phyloP scores from a whole-genome alignment of 768 basidiomycete genomes.

The Lentinus tigrinus region DNA sequence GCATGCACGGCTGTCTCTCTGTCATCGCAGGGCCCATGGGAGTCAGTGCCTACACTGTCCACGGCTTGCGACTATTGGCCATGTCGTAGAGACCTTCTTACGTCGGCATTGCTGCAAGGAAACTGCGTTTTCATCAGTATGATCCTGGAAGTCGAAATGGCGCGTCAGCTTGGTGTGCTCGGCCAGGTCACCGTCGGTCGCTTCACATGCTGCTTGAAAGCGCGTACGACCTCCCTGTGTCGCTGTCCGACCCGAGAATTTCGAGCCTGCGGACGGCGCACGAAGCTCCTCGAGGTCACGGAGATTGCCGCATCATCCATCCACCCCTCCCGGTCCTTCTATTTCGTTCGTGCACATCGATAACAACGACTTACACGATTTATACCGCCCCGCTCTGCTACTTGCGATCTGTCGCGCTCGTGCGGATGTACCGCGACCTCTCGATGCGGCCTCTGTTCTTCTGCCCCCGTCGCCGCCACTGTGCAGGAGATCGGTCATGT shows the following conservation, averaged over 20 bases:
- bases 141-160: slow-evolving; percentile 94
- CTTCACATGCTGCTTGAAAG: slow-evolving; percentile 81
- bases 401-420: too few relatives aligned
- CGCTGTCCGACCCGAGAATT: slow-evolving; percentile 77
- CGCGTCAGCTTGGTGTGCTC: slow-evolving; percentile 83
- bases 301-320: too few relatives aligned
- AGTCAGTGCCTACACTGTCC: slow-evolving; percentile 97
- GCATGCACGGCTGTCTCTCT: slow-evolving; percentile 77
- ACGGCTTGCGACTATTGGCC: slow-evolving; percentile 97
- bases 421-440: too few relatives aligned
- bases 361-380: too few relatives aligned
- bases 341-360: too few relatives aligned
- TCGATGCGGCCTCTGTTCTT: too few relatives aligned
- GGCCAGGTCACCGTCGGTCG: slow-evolving; percentile 92
- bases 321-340: too few relatives aligned
- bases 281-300: slow-evolving; percentile 90
- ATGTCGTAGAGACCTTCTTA: slow-evolving; percentile 96
- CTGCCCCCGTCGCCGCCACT: too few relatives aligned
- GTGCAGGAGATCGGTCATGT: too few relatives aligned
- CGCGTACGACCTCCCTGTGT: slow-evolving; percentile 86
- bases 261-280: slow-evolving; percentile 67
- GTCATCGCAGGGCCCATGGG: slow-evolving; percentile 92
- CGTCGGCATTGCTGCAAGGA: slow-evolving; percentile 91
- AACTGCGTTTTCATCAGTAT: slow-evolving; percentile 96
- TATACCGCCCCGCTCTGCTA: too few relatives aligned